A percentile compares a stretch with the other conserved stretches of the same genome.
Evolutionary conservation across 257 asterid genomes (phyloP).

Genomic region (Salvia miltiorrhiza): DNA sequence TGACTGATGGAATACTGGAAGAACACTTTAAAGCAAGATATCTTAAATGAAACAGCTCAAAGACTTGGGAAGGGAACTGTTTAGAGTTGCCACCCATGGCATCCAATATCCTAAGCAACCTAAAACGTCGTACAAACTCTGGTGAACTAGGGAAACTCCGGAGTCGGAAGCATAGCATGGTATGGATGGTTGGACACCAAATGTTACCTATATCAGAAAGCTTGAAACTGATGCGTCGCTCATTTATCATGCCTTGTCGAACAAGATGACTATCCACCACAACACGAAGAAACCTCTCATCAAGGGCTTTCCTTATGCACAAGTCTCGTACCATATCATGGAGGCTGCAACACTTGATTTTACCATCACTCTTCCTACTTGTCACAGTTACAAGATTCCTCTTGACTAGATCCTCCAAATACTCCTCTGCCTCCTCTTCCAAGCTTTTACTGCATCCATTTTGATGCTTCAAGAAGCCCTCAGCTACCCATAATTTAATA

Average conservation of each 20-base stretch:
- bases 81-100: neutral
- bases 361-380: neutral
- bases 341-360: conserved; percentile 10
- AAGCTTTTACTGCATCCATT: neutral
- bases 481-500: neutral
- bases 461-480: neutral
- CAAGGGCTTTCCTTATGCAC: conserved; percentile 11
- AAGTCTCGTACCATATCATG: conserved; percentile 12
- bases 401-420: conserved; percentile 16
- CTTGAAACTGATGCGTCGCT: neutral
- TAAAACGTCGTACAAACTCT: neutral
- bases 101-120: neutral
- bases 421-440: conserved; percentile 14
- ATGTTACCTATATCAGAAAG: neutral
- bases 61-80: neutral
- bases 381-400: conserved; percentile 12
- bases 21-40: neutral
- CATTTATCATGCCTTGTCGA: neutral
- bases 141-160: neutral
- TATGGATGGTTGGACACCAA: neutral
- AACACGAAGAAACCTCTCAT: conserved; percentile 6
- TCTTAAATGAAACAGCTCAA: neutral
- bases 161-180: neutral
- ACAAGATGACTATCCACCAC: neutral
- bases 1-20: neutral